Conservation (phyloP, 805 yeast species). For the Schwanniomyces polymorphus region DNA sequence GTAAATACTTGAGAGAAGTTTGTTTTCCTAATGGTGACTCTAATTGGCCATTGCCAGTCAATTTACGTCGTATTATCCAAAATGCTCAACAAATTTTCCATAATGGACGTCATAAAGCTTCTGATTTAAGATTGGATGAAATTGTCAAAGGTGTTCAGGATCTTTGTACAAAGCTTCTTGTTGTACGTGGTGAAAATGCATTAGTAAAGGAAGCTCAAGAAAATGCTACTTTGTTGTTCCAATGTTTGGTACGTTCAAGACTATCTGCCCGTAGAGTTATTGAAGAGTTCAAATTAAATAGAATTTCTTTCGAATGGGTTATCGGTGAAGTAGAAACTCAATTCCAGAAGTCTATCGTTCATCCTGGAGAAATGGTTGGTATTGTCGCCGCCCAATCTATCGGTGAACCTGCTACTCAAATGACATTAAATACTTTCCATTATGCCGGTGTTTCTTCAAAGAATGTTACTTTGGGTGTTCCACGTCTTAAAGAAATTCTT, state of each 20-base stretch:
- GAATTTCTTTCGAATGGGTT: slow-evolving; percentile 93
- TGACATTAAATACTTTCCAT: slow-evolving; percentile 97
- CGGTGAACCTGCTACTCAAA: slow-evolving; percentile 98
- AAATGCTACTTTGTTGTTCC: slow-evolving; percentile 88
- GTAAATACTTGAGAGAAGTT: slow-evolving; percentile 71
- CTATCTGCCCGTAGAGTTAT: slow-evolving; percentile 86
- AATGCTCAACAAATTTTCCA: slow-evolving; percentile 97
- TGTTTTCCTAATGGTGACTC: slow-evolving; percentile 93
- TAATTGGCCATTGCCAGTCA: slow-evolving; percentile 97
- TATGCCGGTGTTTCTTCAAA: slow-evolving; percentile 97
- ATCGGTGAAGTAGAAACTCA: slow-evolving; percentile 92
- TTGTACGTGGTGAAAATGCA: slow-evolving; percentile 78
- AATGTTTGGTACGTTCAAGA: slow-evolving; percentile 89
- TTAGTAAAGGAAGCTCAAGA: slow-evolving; percentile 83
- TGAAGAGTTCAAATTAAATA: slow-evolving; percentile 84
- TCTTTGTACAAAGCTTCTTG: slow-evolving; percentile 64
- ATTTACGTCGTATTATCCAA: slow-evolving; percentile 92
- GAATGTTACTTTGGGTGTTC: slow-evolving; percentile 96
- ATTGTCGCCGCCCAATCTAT: slow-evolving; percentile 96
- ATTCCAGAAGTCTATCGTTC: slow-evolving; percentile 86
- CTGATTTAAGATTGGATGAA: slow-evolving; percentile 84
- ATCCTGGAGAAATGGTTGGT: slow-evolving; percentile 99
- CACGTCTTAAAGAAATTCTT: slow-evolving; percentile 95
- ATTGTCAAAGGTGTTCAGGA: slow-evolving; percentile 70
- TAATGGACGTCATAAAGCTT: slow-evolving; percentile 84